Conservation (phyloP, 768 basidiomycete species). For the Mycena haematopus region DNA sequence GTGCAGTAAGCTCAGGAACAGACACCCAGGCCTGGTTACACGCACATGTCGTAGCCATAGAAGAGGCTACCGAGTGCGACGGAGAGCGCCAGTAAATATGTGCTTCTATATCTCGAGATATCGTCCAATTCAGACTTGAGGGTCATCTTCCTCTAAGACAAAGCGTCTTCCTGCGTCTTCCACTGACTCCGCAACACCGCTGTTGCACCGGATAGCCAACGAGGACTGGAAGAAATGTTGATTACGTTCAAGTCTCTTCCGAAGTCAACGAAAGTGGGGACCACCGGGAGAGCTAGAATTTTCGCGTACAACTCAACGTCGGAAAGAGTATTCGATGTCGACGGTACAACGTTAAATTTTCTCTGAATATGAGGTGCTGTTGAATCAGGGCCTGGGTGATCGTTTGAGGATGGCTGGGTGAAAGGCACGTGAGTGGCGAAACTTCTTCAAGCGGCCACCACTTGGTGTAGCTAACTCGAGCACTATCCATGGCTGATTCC, state of each 20-base stretch:
- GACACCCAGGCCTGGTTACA: constrained; percentile 6
- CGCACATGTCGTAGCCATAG: constrained; percentile 55
- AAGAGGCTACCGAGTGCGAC: constrained; percentile 56
- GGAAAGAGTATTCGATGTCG: background rate
- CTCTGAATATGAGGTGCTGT: too few species aligned
- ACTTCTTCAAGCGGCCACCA: background rate
- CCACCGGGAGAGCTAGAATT: too few species aligned
- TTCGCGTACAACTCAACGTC: background rate
- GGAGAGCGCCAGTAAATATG: constrained; percentile 51
- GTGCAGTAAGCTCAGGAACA: constrained; percentile 13
- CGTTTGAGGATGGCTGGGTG: background rate
- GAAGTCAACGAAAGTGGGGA: too few species aligned
- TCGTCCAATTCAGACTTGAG: constrained; percentile 34
- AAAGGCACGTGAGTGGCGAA: background rate
- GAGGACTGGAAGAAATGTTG: too few species aligned
- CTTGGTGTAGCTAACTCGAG: background rate
- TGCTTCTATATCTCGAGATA: constrained; percentile 46
- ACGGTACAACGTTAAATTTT: background rate
- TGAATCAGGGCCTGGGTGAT: background rate
- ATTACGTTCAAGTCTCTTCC: background rate
- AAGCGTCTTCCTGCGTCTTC: too few species aligned
- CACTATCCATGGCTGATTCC: constrained; percentile 28
- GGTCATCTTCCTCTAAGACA: constrained; percentile 32
- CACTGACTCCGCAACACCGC: background rate
- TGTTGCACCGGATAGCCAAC: background rate